phyloP scores from a whole-genome alignment of 176 grass and related monocot species.

The Tillandsia leiboldiana region DNA sequence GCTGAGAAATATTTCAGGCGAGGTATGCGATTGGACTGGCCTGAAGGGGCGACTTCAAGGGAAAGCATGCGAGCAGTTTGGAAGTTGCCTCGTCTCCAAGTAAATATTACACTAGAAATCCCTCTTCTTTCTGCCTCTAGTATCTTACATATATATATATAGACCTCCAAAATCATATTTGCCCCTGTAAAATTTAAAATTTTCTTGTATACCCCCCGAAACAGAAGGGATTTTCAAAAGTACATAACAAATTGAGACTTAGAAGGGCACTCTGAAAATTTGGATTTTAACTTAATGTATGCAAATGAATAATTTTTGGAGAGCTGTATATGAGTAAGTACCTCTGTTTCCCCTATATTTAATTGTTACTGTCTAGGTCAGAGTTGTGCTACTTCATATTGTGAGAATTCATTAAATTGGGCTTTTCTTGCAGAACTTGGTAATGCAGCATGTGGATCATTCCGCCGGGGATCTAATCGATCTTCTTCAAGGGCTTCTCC shows the following conservation, averaged over 20 bases:
- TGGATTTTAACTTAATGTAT: no score
- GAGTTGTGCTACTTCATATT: not conserved
- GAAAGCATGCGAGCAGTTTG: slow-evolving; percentile 86
- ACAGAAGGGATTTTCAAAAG: no score
- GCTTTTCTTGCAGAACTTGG: slow-evolving; percentile 57
- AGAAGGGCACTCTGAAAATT: no score
- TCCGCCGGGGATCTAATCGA: slow-evolving; percentile 93
- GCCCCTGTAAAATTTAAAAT: no score
- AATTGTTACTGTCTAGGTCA: not conserved
- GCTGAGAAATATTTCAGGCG: slow-evolving; percentile 92
- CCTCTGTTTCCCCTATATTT: not conserved
- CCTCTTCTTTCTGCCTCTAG: no score
- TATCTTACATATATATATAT: no score
- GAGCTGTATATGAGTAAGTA: not conserved
- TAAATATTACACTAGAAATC: slow-evolving; percentile 19
- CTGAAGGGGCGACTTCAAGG: slow-evolving; percentile 77
- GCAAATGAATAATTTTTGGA: no score
- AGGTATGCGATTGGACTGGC: slow-evolving; percentile 74
- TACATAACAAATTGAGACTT: no score
- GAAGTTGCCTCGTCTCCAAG: slow-evolving; percentile 93
- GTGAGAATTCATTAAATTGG: slow-evolving; percentile 14
- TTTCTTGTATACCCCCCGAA: no score
- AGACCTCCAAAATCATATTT: no score
- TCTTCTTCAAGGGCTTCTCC: slow-evolving; percentile 89
- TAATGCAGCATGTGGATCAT: slow-evolving; percentile 88